These are phyloP conservation scores for Hypoxylon perforatum DNA, from an alignment of 495 filamentous ascomycete genomes.

Conservation along the genomic window DNA sequence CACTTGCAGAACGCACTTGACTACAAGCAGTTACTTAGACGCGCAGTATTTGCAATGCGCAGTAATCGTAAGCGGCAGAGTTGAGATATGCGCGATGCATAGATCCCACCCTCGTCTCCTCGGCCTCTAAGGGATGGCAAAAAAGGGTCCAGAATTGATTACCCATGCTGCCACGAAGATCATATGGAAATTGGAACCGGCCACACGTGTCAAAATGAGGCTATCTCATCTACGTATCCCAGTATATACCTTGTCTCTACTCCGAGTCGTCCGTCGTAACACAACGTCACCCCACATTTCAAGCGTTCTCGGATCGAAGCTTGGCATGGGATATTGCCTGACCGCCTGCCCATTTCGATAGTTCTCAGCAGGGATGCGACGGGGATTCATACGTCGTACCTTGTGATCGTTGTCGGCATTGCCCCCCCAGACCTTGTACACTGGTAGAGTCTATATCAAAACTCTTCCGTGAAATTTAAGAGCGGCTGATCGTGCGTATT, in stretches of 20 bases:
- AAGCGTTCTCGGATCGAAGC: constrained; percentile 23
- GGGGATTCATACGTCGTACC: neutral
- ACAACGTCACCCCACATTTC: constrained; percentile 34
- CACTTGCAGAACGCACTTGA: constrained; percentile 6
- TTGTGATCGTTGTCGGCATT: neutral
- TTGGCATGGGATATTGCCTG: constrained; percentile 9
- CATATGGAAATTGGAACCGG: constrained; percentile 12
- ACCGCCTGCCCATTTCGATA: too few species aligned
- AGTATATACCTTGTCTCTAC: neutral
- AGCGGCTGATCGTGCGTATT: too few species aligned
- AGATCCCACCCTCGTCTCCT: neutral
- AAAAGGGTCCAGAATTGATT: constrained; percentile 18
- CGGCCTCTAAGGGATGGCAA: neutral
- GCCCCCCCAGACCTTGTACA: too few species aligned
- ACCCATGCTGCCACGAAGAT: neutral
- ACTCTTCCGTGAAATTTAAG: too few species aligned
- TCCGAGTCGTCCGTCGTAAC: constrained; percentile 5
- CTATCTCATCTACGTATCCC: neutral
- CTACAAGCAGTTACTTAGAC: neutral
- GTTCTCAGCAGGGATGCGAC: neutral
- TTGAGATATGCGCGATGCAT: neutral
- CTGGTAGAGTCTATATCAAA: too few species aligned
- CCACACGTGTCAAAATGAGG: constrained; percentile 2
- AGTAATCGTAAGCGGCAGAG: neutral
- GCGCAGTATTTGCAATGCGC: neutral